Conservation (phyloP, 176 grass and related monocot species). For the Avena atlantica region DNA sequence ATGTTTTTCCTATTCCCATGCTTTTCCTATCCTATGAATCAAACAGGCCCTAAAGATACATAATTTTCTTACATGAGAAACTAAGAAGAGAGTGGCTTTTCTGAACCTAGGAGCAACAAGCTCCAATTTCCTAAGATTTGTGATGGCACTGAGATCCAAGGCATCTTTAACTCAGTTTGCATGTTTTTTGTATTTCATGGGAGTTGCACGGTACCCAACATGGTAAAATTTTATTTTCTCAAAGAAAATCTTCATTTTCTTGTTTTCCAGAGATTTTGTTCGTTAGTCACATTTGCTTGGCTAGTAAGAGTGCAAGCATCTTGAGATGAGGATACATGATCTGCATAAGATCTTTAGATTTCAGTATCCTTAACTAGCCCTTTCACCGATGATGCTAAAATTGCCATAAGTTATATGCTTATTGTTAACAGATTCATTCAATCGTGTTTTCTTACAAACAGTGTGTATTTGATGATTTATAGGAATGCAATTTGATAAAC, state of each 20-base stretch:
- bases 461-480: not conserved
- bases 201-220: not conserved
- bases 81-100: not conserved
- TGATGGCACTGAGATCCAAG: not conserved
- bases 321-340: slow-evolving; percentile 21
- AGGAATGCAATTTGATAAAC: not conserved
- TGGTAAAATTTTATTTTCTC: not conserved
- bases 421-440: slow-evolving; percentile 1
- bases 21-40: too few species aligned
- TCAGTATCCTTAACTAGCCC: not conserved
- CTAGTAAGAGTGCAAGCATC: not conserved
- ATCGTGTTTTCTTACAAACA: not conserved
- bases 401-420: slow-evolving; percentile 24
- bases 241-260: not conserved
- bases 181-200: not conserved
- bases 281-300: not conserved
- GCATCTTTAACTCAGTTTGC: not conserved
- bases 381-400: not conserved
- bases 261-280: not conserved
- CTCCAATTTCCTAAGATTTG: too few species aligned
- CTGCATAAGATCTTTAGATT: not conserved
- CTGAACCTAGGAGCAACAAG: not conserved
- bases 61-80: slow-evolving; percentile 29
- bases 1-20: too few species aligned
- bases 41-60: not conserved